A percentile compares a stretch with the other conserved stretches of the same genome.
Evolutionary conservation across 2,329 filamentous ascomycete species (phyloP).

Genomic region (Pseudocercospora vitis): DNA sequence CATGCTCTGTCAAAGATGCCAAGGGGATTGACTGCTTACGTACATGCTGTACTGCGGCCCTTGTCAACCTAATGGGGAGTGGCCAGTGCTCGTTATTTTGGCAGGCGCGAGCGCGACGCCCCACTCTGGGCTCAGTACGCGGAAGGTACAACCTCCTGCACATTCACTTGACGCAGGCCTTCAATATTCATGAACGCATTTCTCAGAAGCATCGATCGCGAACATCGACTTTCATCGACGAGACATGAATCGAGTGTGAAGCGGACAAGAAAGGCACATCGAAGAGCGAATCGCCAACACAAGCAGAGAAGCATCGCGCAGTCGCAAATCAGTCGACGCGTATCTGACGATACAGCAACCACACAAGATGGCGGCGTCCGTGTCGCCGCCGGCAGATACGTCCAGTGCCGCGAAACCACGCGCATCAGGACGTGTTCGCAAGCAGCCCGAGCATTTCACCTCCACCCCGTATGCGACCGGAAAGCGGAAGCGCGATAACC

Average conservation of each 20-base stretch:
- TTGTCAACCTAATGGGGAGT: not conserved
- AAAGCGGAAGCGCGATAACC: constrained; percentile 52
- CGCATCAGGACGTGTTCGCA: constrained; percentile 58
- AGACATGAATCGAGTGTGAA: too few relatives aligned
- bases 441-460: constrained; percentile 37
- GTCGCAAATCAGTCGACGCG: constrained; percentile 2
- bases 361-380: constrained; percentile 23
- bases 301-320: not conserved
- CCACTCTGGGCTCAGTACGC: not conserved
- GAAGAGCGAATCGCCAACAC: not conserved
- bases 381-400: constrained; percentile 36
- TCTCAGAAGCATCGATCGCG: not conserved
- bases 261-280: too few relatives aligned
- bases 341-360: not conserved
- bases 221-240: too few relatives aligned
- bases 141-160: not conserved
- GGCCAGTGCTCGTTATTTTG: not conserved
- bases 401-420: constrained; percentile 55
- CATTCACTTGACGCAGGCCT: not conserved
- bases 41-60: too few relatives aligned
- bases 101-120: not conserved
- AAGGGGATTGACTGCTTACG: too few relatives aligned
- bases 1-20: too few relatives aligned
- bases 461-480: constrained; percentile 34
- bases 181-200: not conserved